Base-by-base conservation (phyloP, 2,329 filamentous ascomycete genomes). In the Aotearoamyces nothofagi region DNA sequence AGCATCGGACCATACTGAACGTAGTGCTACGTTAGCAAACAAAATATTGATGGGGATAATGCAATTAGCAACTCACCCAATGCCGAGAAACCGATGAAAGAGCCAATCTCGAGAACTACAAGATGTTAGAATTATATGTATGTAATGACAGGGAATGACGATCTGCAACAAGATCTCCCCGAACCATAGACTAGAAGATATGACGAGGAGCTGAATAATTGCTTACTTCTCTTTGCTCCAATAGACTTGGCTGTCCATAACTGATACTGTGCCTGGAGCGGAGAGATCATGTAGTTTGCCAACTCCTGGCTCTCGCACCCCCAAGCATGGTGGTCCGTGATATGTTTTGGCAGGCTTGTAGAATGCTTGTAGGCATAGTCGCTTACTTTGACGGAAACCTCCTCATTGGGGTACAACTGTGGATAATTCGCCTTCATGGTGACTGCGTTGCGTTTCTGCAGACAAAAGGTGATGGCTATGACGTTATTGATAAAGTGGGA, bases 351-450 rank as follows among this genome's bases (percentile, higher is more conserved):
- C 22, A 65, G 43, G 9, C 46, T 35, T 12, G 52, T 51, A 10
- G 59, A 63, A 41, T 59, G 54, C 16, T 43, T 34, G 19, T 51
- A 47, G 11, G 60, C 50, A 41, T 66, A 64, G 9, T 51, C 45
- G 9, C 52, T 50, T 34, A 63, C 60, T 11, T 47, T 51, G 27
- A 44, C 38, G 29, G 52, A 53, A 28, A 61, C 51, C 30, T 53
- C 40, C 15, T 52, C 47, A 29, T 55, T 61, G 17, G 54, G 48
- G 40, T 60, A 63, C 19, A 63, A 51, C 15, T 46, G 39, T 14
- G 51, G 42, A 3, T 33, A 38, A 15, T 40, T 39, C 23, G 39
- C 36, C 29, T 46, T 45, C 44, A 46, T 47, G n/a, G n/a, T n/a
- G n/a, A n/a, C n/a, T n/a, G n/a, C n/a, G n/a, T n/a, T n/a, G n/a